Evolutionary conservation across 129 eudicot species (phyloP), one percentile per base, ranked within the genome.

Genomic region (Tanacetum coccineum): DNA sequence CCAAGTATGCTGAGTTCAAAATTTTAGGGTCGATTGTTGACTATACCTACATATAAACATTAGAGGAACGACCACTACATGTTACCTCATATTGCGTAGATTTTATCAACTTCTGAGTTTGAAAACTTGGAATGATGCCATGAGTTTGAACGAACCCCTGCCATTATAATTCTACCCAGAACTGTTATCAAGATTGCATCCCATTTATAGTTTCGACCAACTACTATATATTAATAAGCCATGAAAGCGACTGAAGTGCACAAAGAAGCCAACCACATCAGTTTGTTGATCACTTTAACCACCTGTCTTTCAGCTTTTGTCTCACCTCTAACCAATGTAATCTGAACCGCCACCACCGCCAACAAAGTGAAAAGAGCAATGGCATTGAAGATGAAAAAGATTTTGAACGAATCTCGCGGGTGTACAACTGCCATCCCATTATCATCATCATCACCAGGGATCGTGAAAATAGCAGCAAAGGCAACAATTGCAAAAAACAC

Each of bases 181-280:
- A 78, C 83, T 6, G 96, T 88, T 4, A 85, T 80, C 74, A 84
- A 66, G 59, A 82, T 56, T 3, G 96, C 89, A 32, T 87, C 91
- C 96, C 96, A 88, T 64, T 65, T 63, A 10, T 78, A 52, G 18
- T 76, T 78, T 9, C 71, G 76, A 3, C 96, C 96, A 58, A 88
- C 96, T 13, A 88, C 92, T 17, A 88, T 85, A 45, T 85, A 88
- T 56, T 89, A 82, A 22, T 85, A 79, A 4, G 96, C 89, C 83
- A 88, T 85, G 47, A 88, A 88, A 9, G 96, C 92, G 17, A 83
- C 92, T 0, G 96, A 88, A 26, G 89, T 88, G 77, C 89, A 88
- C 9, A 88, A 87, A 19, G 89, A 88, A 28, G 96, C 96, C 70
- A 83, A 57, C 96, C 96, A 88, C 96, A 88, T 88, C 62, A 88